Conservation (phyloP, 148 eudicot species). For the Oxyria digyna region DNA sequence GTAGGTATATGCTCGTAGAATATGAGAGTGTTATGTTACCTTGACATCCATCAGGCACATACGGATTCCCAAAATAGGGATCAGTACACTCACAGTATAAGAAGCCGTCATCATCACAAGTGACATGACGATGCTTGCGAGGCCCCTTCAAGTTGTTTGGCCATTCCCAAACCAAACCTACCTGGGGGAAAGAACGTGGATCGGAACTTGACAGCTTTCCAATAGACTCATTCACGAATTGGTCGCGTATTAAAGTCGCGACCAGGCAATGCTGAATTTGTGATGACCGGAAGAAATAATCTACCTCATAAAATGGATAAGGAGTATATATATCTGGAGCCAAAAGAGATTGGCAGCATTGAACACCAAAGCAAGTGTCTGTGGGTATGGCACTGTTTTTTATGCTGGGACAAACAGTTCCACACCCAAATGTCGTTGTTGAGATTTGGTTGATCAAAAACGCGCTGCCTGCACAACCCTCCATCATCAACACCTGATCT, state of each 20-base stretch:
- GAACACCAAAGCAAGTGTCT: not conserved
- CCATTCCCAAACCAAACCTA: not conserved
- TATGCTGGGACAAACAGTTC: not conserved
- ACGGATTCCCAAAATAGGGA: too few species aligned
- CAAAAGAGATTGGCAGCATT: not conserved
- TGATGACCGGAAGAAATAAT: not conserved
- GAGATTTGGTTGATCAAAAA: not conserved
- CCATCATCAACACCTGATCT: not conserved
- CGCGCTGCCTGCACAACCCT: not conserved
- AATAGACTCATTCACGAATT: not conserved
- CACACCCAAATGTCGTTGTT: not conserved
- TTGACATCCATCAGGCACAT: too few species aligned
- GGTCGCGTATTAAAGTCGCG: not conserved
- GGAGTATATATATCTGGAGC: too few species aligned
- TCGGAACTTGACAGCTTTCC: not conserved
- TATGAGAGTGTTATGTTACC: too few species aligned
- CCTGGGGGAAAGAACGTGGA: not conserved
- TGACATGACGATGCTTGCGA: too few species aligned
- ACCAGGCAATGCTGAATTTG: not conserved
- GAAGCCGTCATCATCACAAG: too few species aligned
- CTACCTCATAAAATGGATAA: not conserved
- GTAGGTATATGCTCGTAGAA: too few species aligned
- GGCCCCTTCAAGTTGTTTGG: not conserved
- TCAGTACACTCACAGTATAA: too few species aligned
- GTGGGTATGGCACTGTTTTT: not conserved